Conservation (phyloP, 495 filamentous ascomycete species). For the Pseudevernia furfuracea region DNA sequence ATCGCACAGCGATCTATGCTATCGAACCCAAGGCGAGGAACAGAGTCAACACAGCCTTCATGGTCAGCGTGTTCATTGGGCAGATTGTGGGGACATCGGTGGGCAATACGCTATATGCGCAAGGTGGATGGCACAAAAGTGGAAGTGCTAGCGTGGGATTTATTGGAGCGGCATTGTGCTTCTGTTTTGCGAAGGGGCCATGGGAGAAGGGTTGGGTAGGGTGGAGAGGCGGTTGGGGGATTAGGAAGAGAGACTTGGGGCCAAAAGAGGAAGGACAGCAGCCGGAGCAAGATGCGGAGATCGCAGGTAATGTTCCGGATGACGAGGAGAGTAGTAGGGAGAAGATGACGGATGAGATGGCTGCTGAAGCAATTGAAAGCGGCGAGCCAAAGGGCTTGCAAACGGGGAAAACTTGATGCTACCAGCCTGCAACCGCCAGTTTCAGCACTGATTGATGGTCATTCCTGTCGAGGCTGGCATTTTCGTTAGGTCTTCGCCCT, state of each 20-base stretch:
- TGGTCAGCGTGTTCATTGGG: constrained; percentile 66
- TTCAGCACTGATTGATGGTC: neutral
- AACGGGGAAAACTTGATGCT: neutral
- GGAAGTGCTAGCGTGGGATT: constrained; percentile 63
- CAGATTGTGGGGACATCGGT: constrained; percentile 70
- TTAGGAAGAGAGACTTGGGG: constrained; percentile 32
- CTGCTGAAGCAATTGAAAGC: constrained; percentile 1
- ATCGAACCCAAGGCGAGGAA: constrained; percentile 67
- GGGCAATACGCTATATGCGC: constrained; percentile 62
- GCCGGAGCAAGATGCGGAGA: constrained; percentile 5
- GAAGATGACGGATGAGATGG: constrained; percentile 1
- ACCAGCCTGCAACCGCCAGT: neutral
- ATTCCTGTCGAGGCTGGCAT: neutral
- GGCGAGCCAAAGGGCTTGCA: neutral
- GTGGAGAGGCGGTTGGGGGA: constrained; percentile 61
- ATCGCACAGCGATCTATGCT: constrained; percentile 60
- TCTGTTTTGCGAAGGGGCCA: constrained; percentile 56
- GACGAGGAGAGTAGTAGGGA: constrained; percentile 1
- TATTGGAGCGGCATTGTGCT: constrained; percentile 49
- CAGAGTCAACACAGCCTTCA: constrained; percentile 75
- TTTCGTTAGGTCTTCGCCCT: neutral
- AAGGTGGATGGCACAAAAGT: constrained; percentile 61
- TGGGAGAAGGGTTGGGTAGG: constrained; percentile 66
- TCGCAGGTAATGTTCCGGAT: neutral
- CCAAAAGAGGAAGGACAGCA: neutral